Conservation (phyloP, 2,329 filamentous ascomycete genomes). For the Epichloe sp. region DNA sequence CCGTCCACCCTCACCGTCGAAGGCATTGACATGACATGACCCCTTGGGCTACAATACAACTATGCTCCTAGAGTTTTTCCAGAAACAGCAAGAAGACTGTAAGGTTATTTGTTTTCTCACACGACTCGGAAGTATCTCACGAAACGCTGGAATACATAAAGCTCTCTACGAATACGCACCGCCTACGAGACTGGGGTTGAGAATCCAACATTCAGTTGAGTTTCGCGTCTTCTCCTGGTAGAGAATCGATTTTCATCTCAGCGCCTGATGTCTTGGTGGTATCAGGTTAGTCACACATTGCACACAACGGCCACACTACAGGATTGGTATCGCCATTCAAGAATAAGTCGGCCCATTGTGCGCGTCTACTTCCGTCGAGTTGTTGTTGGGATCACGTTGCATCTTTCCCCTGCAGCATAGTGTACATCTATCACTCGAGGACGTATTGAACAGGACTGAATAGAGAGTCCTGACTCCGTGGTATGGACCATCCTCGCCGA, state of each 20-base stretch:
- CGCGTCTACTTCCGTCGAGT: too few species aligned
- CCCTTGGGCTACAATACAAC: background rate
- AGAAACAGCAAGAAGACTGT: background rate
- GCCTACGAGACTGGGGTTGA: background rate
- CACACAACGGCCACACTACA: slow-evolving; percentile 20
- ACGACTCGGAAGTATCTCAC: background rate
- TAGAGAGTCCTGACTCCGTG: slow-evolving; percentile 33
- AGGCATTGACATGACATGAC: background rate
- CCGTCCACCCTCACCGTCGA: background rate
- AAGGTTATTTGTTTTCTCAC: background rate
- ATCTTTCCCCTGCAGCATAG: background rate
- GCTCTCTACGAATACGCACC: background rate
- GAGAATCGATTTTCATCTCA: background rate
- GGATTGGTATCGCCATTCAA: slow-evolving; percentile 41
- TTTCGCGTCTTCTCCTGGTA: background rate
- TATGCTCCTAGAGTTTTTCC: background rate
- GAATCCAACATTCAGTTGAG: background rate
- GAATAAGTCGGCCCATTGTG: slow-evolving; percentile 20
- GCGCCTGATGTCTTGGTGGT: background rate
- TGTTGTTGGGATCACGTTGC: background rate
- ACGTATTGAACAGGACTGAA: slow-evolving; percentile 12
- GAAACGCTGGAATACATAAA: background rate
- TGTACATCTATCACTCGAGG: background rate
- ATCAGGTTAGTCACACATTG: background rate
- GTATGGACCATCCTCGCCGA: slow-evolving; percentile 69